phyloP scores from a whole-genome alignment of 2,329 filamentous ascomycete species.

The Alternaria gaisen region DNA sequence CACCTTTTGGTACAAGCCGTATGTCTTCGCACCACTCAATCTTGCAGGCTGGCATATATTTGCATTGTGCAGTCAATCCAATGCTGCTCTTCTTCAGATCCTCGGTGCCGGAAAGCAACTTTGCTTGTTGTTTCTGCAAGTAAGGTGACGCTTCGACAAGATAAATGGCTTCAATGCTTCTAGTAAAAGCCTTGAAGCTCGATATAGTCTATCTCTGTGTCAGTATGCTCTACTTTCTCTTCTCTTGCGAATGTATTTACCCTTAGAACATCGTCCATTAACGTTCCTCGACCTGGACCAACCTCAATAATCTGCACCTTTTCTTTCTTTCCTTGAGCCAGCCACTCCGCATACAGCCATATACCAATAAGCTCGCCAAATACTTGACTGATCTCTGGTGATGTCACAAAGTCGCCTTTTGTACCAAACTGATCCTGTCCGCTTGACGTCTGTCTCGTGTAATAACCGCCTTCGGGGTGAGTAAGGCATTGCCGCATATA shows the following conservation, averaged over 20 bases:
- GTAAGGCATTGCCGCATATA: conserved; percentile 99
- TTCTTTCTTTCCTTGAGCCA: conserved; percentile 79
- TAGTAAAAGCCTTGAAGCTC: conserved; percentile 80
- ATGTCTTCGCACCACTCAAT: conserved; percentile 92
- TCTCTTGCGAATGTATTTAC: conserved; percentile 59
- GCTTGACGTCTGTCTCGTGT: conserved; percentile 74
- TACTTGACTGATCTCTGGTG: conserved; percentile 95
- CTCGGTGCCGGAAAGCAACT: conserved; percentile 79
- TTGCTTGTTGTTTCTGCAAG: conserved; percentile 79
- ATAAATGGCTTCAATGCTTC: conserved; percentile 85
- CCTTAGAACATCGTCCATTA: conserved; percentile 96
- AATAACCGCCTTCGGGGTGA: conserved; percentile 89
- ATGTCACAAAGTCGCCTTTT: conserved; percentile 95
- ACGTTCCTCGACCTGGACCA: conserved; percentile 89
- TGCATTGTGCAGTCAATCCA: conserved; percentile 78
- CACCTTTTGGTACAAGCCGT: conserved; percentile 77
- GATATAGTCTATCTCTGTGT: conserved; percentile 72
- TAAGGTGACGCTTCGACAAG: conserved; percentile 91
- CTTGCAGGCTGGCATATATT: conserved; percentile 73
- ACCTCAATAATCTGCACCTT: conserved; percentile 93
- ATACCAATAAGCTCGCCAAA: conserved; percentile 95
- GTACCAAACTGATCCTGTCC: conserved; percentile 88
- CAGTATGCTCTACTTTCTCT: conserved; percentile 10
- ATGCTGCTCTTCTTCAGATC: conserved; percentile 74
- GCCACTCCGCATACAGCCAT: conserved; percentile 97